phyloP scores from a whole-genome alignment of 2,329 filamentous ascomycete species.

The Fusarium incarnatum region DNA sequence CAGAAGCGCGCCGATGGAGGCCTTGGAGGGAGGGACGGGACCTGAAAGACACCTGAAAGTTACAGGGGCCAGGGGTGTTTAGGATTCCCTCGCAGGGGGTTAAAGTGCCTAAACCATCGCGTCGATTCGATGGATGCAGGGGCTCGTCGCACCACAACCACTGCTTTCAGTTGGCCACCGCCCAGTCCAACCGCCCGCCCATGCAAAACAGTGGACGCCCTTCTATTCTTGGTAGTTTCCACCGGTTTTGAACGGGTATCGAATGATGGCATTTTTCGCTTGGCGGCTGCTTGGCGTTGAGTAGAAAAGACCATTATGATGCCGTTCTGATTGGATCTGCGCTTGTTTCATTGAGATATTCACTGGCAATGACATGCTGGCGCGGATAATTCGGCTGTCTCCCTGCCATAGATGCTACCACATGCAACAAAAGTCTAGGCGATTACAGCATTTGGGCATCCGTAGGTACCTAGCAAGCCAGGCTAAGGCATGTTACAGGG shows the following conservation, averaged over 20 bases:
- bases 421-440: conserved; percentile 22
- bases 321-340: conserved; percentile 18
- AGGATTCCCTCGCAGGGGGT: neutral
- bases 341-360: conserved; percentile 18
- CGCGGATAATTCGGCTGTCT: conserved; percentile 22
- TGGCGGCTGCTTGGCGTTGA: conserved; percentile 2
- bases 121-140: conserved; percentile 32
- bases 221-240: conserved; percentile 28
- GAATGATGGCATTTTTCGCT: conserved; percentile 10
- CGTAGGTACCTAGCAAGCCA: neutral
- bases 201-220: conserved; percentile 18
- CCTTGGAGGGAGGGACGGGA: neutral
- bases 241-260: conserved; percentile 14
- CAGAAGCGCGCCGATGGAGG: conserved; percentile 7
- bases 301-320: neutral
- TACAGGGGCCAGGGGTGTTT: neutral
- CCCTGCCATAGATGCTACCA: conserved; percentile 21
- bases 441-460: neutral
- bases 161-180: conserved; percentile 39
- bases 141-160: conserved; percentile 44
- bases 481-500: conserved; percentile 10
- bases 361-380: neutral
- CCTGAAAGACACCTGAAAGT: conserved; percentile 10
- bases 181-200: conserved; percentile 5
- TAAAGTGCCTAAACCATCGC: conserved; percentile 7